Evolutionary conservation across 2,329 filamentous ascomycete genomes (phyloP).

Genomic region (Colletotrichum chrysophilum): DNA sequence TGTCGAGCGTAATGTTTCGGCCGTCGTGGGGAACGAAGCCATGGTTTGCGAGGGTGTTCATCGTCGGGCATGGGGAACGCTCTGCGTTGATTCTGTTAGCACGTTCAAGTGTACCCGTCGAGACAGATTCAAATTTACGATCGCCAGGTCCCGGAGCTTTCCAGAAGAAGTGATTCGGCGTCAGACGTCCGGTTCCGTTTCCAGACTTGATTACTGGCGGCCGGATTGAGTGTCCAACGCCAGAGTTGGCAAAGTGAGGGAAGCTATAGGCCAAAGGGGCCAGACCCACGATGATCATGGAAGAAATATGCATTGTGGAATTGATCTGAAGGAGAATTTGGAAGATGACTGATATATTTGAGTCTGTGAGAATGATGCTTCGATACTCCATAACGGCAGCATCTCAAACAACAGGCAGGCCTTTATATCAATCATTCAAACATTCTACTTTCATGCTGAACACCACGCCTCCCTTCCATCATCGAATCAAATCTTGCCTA

Average conservation of each 20-base stretch:
- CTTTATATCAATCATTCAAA: not conserved
- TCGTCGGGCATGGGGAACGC: constrained; percentile 16
- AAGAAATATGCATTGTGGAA: not conserved
- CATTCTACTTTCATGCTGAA: not conserved
- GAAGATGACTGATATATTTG: not conserved
- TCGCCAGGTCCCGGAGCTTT: not conserved
- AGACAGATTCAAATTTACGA: not conserved
- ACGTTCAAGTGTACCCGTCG: not conserved
- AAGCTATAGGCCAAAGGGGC: not conserved
- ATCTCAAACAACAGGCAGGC: not conserved
- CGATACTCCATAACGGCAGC: not conserved
- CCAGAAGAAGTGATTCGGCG: not conserved
- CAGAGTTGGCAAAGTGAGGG: not conserved
- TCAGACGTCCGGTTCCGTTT: not conserved
- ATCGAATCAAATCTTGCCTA: not conserved
- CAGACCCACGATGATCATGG: not conserved
- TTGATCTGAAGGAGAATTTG: not conserved
- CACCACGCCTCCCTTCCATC: not conserved
- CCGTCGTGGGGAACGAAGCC: constrained; percentile 27
- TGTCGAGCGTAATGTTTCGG: constrained; percentile 22
- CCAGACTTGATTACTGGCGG: not conserved
- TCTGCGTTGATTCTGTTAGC: not conserved
- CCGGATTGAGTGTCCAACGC: not conserved
- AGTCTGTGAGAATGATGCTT: not conserved
- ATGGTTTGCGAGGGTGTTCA: constrained; percentile 30